phyloP scores from a whole-genome alignment of 257 asterid species.

The Galeopsis tetrahit region DNA sequence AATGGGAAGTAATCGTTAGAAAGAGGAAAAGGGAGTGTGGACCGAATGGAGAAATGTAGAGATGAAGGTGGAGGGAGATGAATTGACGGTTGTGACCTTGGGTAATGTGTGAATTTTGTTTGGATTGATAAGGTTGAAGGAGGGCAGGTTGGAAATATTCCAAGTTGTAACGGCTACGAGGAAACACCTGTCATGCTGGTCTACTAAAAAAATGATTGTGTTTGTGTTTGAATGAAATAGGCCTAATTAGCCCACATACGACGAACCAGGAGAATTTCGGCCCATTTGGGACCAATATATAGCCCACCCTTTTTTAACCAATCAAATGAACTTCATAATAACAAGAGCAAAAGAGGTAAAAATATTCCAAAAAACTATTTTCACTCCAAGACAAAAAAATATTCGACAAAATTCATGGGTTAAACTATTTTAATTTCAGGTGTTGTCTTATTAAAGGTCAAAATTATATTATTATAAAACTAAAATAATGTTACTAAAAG shows the following conservation, averaged over 20 bases:
- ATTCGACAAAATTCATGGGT: too few relatives aligned
- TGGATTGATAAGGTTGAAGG: constrained; percentile 28
- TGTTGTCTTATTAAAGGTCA: too few relatives aligned
- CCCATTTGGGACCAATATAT: background rate
- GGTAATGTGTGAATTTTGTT: constrained; percentile 16
- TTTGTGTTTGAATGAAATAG: background rate
- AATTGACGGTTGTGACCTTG: constrained; percentile 45
- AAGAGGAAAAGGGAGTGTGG: constrained; percentile 13
- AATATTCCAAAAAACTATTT: too few relatives aligned
- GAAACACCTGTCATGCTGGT: constrained; percentile 46
- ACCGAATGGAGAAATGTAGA: constrained; percentile 41
- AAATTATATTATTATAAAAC: too few relatives aligned
- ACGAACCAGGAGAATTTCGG: background rate
- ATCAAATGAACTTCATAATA: too few relatives aligned
- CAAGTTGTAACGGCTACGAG: constrained; percentile 57
- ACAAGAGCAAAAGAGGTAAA: too few relatives aligned
- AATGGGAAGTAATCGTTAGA: constrained; percentile 29
- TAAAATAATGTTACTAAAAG: too few relatives aligned
- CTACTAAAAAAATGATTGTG: background rate
- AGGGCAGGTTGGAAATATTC: constrained; percentile 26
- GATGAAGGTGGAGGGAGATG: constrained; percentile 43
- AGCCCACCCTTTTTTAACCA: background rate
- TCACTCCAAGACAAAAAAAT: too few relatives aligned
- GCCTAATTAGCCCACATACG: constrained; percentile 4
- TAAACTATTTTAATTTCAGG: too few relatives aligned